Conservation (phyloP, 768 basidiomycete genomes). For the Termitomyces sp. region DNA sequence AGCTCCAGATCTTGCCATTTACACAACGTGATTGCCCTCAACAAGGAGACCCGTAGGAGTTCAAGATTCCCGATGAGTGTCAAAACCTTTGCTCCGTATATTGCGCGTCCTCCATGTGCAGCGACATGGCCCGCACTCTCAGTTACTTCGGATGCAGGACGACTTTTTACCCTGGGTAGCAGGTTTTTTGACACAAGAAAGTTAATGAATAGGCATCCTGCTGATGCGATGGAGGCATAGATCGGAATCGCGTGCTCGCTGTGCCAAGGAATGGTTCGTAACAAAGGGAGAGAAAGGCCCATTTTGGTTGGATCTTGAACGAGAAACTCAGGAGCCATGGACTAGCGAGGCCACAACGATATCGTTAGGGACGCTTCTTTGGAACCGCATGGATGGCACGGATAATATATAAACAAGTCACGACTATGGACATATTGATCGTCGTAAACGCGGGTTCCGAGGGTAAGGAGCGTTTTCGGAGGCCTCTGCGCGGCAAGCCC, state of each 20-base stretch:
- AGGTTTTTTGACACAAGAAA: not conserved
- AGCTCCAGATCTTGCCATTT: not conserved
- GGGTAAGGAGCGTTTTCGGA: too few relatives aligned
- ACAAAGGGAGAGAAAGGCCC: not conserved
- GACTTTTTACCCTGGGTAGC: not conserved
- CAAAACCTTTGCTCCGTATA: slow-evolving; percentile 5
- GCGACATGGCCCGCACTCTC: not conserved
- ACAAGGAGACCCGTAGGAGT: slow-evolving; percentile 7
- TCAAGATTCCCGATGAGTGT: slow-evolving; percentile 9
- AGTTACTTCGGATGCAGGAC: not conserved
- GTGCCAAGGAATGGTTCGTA: not conserved
- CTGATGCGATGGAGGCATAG: slow-evolving; percentile 7
- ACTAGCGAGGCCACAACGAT: too few relatives aligned
- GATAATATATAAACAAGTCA: too few relatives aligned
- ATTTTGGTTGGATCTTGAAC: not conserved
- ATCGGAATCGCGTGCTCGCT: slow-evolving; percentile 6
- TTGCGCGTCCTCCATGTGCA: slow-evolving; percentile 10
- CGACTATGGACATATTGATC: too few relatives aligned
- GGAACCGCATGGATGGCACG: too few relatives aligned
- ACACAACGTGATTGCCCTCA: not conserved
- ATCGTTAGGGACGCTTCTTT: too few relatives aligned
- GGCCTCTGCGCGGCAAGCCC: too few relatives aligned
- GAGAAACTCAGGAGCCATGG: not conserved
- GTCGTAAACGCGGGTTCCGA: too few relatives aligned
- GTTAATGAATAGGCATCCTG: not conserved